These are phyloP conservation scores for Schizosaccharomyces octosporus DNA, from an alignment of 805 yeast species.

Conservation along the genomic window DNA sequence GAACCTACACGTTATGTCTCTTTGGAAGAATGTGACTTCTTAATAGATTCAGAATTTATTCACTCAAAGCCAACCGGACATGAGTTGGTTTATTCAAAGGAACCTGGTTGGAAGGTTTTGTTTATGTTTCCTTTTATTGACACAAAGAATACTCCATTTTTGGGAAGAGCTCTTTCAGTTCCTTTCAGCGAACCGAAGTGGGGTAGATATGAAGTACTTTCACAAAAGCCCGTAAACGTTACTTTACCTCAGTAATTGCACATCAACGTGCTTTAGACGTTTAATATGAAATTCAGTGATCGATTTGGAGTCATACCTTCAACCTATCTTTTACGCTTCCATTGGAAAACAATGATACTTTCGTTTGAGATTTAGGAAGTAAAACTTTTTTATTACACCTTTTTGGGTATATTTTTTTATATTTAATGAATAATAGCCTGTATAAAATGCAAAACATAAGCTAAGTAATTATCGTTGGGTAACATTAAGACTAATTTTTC, in stretches of 20 bases:
- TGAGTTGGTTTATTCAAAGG: constrained; percentile 4
- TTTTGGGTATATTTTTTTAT: too few species aligned
- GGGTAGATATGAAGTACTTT: not conserved
- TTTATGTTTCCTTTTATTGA: constrained; percentile 5
- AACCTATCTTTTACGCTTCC: too few species aligned
- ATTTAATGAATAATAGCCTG: too few species aligned
- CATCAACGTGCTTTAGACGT: too few species aligned
- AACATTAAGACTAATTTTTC: too few species aligned
- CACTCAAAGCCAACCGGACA: constrained; percentile 3
- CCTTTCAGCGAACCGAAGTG: not conserved
- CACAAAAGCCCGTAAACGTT: not conserved
- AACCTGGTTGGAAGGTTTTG: constrained; percentile 4
- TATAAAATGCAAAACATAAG: too few species aligned
- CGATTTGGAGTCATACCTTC: too few species aligned
- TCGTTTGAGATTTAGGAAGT: too few species aligned
- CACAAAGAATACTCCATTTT: constrained; percentile 3
- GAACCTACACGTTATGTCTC: constrained; percentile 31
- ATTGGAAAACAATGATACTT: too few species aligned
- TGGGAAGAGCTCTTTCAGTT: constrained; percentile 4
- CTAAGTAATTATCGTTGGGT: too few species aligned
- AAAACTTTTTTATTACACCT: too few species aligned
- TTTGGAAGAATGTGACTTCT: constrained; percentile 32
- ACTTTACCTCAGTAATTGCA: not conserved
- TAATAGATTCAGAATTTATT: constrained; percentile 25
- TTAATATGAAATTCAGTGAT: too few species aligned